Base-by-base conservation (phyloP, 2,329 filamentous ascomycete genomes). In the Colletotrichum sp. region DNA sequence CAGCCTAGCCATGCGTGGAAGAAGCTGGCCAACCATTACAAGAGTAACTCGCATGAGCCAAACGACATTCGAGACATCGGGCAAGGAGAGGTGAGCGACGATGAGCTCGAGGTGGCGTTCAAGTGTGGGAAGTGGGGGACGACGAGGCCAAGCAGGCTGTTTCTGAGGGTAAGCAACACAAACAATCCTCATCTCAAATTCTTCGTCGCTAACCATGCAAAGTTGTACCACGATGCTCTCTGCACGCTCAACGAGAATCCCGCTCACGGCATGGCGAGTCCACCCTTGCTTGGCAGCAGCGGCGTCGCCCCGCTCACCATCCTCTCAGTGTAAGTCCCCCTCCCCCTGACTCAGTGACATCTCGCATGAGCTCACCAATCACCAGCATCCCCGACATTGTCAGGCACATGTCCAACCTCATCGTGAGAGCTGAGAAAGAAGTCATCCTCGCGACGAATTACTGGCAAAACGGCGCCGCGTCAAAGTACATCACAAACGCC, bases 381-480 rank as follows among this genome's bases (percentile, higher is more conserved):
- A 6, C 12, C 18, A 61, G 57, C 2, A 84, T 94, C 27, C 91
- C 92, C 1, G 94, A 96, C 79, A 90, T 95, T 33, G 90, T 90
- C 74, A 88, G 93, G 2, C 93, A 96, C 80, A 93, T 94, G 84
- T 91, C 93, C 2, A 95, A 96, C 77, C 85, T 94, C 24, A 96
- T 96, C 38, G 93, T 89, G 4, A 87, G 92, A 6, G 94, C 94
- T 0, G 88, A 94, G 78, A 89, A 88, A 38, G 94, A 96, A 78
- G 90, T 96, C 1, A 91, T 94, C 70, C 84, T 96, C 12, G 92
- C 92, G 0, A 96, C 94, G 0, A 95, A 94, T 77, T 94, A 91
- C 78, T 95, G 94, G 94, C 89, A 92, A 73, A 87, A 91, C 55
- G 93, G 93, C 0, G 87, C 92, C 11, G 93, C 93, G 0, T 92